These are phyloP conservation scores for Alternaria metachromatica DNA, from an alignment of 2,329 filamentous ascomycete genomes.

Conservation along the genomic window DNA sequence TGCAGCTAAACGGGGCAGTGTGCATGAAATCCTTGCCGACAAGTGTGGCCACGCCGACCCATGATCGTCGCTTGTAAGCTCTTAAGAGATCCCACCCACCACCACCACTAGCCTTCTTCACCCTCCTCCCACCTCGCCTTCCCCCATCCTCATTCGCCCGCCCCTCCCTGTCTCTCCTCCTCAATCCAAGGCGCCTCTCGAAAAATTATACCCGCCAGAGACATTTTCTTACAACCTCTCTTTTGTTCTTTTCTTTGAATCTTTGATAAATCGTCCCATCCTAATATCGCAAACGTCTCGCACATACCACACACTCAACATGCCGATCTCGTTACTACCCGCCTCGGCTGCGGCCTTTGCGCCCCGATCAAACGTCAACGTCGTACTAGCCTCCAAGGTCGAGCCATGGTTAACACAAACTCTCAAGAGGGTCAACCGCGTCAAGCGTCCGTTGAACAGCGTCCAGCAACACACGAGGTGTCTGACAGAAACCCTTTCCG, in stretches of 20 bases:
- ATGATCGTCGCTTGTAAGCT: constrained; percentile 44
- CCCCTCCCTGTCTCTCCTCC: constrained; percentile 46
- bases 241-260: constrained; percentile 42
- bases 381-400: constrained; percentile 89
- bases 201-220: constrained; percentile 46
- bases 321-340: constrained; percentile 92
- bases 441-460: constrained; percentile 97
- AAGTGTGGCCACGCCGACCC: constrained; percentile 46
- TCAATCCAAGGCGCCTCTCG: constrained; percentile 45
- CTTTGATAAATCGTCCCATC: constrained; percentile 46
- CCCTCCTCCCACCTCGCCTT: constrained; percentile 52
- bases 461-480: constrained; percentile 95
- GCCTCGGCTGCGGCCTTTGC: constrained; percentile 97
- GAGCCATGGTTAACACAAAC: constrained; percentile 97
- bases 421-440: constrained; percentile 92
- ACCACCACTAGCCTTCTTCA: constrained; percentile 47
- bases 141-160: constrained; percentile 51
- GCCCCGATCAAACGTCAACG: constrained; percentile 89
- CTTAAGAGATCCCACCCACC: constrained; percentile 49
- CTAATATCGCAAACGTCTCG: constrained; percentile 42
- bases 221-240: constrained; percentile 41
- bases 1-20: constrained; percentile 48
- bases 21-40: constrained; percentile 46
- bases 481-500: constrained; percentile 92
- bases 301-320: constrained; percentile 52